Percentiles rank a stretch among this genome's conserved stretches.
Evolutionary conservation across 805 yeast species (phyloP).

Genomic region (Ogataea philodendri): DNA sequence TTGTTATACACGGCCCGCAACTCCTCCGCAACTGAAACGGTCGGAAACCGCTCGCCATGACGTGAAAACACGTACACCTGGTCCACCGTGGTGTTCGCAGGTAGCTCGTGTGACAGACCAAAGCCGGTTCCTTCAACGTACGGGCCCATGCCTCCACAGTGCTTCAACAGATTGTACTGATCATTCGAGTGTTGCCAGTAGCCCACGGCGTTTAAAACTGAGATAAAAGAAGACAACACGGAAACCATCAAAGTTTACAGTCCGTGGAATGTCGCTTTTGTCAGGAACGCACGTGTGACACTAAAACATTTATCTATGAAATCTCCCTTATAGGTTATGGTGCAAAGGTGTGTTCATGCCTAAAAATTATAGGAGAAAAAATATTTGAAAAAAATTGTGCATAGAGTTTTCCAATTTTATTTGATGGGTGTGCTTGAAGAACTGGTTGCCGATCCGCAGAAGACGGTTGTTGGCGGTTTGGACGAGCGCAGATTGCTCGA

Average conservation of each 20-base stretch:
- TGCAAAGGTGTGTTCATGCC: constrained; percentile 9
- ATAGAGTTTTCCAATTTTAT: constrained; percentile 5
- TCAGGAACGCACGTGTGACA: too few relatives aligned
- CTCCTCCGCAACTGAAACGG: constrained; percentile 37
- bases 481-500: constrained; percentile 24
- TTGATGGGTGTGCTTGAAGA: constrained; percentile 16
- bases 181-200: constrained; percentile 35
- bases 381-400: not conserved
- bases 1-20: constrained; percentile 29
- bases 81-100: constrained; percentile 50
- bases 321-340: constrained; percentile 10
- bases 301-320: constrained; percentile 12
- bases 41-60: constrained; percentile 79
- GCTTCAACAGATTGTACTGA: constrained; percentile 48
- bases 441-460: constrained; percentile 20
- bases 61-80: constrained; percentile 73
- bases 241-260: constrained; percentile 3
- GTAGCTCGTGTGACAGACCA: constrained; percentile 49
- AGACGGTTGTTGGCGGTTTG: constrained; percentile 17
- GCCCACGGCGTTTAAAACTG: constrained; percentile 1
- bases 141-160: constrained; percentile 52
- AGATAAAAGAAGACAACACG: not conserved
- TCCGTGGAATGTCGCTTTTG: not conserved
- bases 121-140: constrained; percentile 49
- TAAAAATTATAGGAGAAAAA: too few relatives aligned